phyloP scores from a whole-genome alignment of 208 protist genomes.

The Angomonas ambiguus region DNA sequence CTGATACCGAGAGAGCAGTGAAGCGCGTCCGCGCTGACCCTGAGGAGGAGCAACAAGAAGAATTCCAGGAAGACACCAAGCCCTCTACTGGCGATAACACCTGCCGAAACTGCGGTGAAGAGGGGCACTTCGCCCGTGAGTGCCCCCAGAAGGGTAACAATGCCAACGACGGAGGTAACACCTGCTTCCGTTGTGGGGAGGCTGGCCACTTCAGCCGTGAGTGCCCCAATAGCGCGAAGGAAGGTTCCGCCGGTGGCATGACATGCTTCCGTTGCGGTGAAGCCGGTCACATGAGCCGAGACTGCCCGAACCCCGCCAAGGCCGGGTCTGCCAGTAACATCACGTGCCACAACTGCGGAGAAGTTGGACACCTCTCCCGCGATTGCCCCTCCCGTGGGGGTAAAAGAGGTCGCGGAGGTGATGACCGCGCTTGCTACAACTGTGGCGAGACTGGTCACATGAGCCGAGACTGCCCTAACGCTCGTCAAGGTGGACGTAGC shows the following conservation, averaged over 20 bases:
- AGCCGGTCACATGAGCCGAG: slow-evolving; percentile 65
- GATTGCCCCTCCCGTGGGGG: slow-evolving; percentile 68
- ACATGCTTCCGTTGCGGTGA: slow-evolving; percentile 73
- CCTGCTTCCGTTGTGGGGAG: slow-evolving; percentile 82
- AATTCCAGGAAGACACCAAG: background rate
- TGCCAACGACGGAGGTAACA: slow-evolving; percentile 25
- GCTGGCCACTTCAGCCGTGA: slow-evolving; percentile 80
- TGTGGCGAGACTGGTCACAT: slow-evolving; percentile 82
- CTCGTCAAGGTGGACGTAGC: slow-evolving; percentile 18
- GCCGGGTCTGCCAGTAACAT: slow-evolving; percentile 48
- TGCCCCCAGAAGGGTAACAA: slow-evolving; percentile 63
- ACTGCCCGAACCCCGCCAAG: slow-evolving; percentile 67
- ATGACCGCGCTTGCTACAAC: slow-evolving; percentile 69
- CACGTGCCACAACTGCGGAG: slow-evolving; percentile 85
- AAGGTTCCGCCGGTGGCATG: slow-evolving; percentile 37
- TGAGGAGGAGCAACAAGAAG: slow-evolving; percentile 17
- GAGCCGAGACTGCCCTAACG: slow-evolving; percentile 79
- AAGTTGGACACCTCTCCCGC: slow-evolving; percentile 71
- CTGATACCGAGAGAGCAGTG: slow-evolving; percentile 20
- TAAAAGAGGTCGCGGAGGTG: slow-evolving; percentile 28
- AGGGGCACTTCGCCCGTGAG: slow-evolving; percentile 81
- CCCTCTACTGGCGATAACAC: slow-evolving; percentile 24
- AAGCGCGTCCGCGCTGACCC: slow-evolving; percentile 26
- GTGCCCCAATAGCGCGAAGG: slow-evolving; percentile 68
- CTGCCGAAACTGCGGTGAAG: slow-evolving; percentile 79